These are phyloP conservation scores for Aquilaria agallochum DNA, from an alignment of 441 rosid genomes.

Conservation along the genomic window DNA sequence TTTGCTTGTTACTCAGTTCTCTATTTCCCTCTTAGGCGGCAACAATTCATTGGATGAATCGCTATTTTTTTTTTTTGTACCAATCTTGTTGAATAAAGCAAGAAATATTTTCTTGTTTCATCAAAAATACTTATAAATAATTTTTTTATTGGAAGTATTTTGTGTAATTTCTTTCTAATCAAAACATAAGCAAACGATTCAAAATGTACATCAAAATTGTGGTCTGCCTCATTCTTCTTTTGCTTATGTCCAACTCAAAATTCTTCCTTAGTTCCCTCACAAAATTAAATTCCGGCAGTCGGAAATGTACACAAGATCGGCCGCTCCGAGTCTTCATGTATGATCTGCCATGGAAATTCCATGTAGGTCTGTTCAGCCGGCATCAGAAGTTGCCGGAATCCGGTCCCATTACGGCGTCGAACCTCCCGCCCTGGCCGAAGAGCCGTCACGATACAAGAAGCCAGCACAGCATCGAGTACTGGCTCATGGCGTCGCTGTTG, in stretches of 20 bases:
- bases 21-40: too few relatives aligned
- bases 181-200: too few relatives aligned
- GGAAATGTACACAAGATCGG: neutral
- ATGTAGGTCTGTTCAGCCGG: slow-evolving; percentile 67
- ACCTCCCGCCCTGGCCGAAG: slow-evolving; percentile 54
- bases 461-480: slow-evolving; percentile 90
- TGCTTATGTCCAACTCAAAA: slow-evolving; percentile 33
- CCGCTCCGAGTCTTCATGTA: slow-evolving; percentile 77
- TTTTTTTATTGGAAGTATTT: too few relatives aligned
- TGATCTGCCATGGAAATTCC: slow-evolving; percentile 73
- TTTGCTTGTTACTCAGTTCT: too few relatives aligned
- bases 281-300: neutral
- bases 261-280: too few relatives aligned
- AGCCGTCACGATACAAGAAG: slow-evolving; percentile 48
- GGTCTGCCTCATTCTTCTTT: slow-evolving; percentile 42
- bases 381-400: slow-evolving; percentile 20
- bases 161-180: too few relatives aligned
- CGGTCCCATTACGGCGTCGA: slow-evolving; percentile 41
- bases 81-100: too few relatives aligned
- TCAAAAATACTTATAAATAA: too few relatives aligned
- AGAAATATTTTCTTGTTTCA: too few relatives aligned
- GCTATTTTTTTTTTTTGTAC: too few relatives aligned
- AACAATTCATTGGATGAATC: too few relatives aligned
- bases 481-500: slow-evolving; percentile 89
- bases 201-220: slow-evolving; percentile 54